Evolutionary conservation across 805 yeast genomes (phyloP).

Genomic region (Saccharomycopsis sp.): DNA sequence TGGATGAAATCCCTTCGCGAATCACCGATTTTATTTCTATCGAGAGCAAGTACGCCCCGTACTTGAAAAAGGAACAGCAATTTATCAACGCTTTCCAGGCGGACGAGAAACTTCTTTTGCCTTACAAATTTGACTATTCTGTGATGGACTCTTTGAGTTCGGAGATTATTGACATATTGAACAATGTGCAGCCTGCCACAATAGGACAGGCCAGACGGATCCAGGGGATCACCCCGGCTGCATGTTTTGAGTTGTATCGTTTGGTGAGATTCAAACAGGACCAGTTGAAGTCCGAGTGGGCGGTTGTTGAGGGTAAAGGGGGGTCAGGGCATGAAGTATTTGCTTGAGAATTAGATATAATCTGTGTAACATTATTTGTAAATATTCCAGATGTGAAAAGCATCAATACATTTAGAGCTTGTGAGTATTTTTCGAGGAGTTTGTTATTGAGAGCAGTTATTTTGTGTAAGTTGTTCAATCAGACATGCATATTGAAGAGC

Average conservation of each 20-base stretch:
- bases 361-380: neutral
- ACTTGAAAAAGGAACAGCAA: slow-evolving; percentile 63
- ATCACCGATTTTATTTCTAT: slow-evolving; percentile 57
- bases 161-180: slow-evolving; percentile 65
- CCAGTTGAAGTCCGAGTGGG: neutral
- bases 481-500: too few species aligned
- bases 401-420: too few species aligned
- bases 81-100: slow-evolving; percentile 72
- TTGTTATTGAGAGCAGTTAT: too few species aligned
- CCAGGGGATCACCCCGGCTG: slow-evolving; percentile 94
- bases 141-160: slow-evolving; percentile 57
- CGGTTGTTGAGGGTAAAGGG: neutral
- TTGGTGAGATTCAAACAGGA: slow-evolving; percentile 30
- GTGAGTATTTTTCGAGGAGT: too few species aligned
- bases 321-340: neutral
- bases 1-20: slow-evolving; percentile 35
- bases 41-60: slow-evolving; percentile 80
- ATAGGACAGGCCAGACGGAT: slow-evolving; percentile 93
- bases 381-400: too few species aligned
- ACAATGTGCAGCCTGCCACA: slow-evolving; percentile 75
- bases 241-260: slow-evolving; percentile 70
- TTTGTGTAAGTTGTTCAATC: too few species aligned
- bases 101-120: slow-evolving; percentile 74
- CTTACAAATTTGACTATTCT: slow-evolving; percentile 56
- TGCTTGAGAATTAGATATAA: neutral